A percentile compares a stretch with the other conserved stretches of the same genome.
Evolutionary conservation across 2,329 filamentous ascomycete genomes (phyloP).

Genomic region (Fusarium sp.): DNA sequence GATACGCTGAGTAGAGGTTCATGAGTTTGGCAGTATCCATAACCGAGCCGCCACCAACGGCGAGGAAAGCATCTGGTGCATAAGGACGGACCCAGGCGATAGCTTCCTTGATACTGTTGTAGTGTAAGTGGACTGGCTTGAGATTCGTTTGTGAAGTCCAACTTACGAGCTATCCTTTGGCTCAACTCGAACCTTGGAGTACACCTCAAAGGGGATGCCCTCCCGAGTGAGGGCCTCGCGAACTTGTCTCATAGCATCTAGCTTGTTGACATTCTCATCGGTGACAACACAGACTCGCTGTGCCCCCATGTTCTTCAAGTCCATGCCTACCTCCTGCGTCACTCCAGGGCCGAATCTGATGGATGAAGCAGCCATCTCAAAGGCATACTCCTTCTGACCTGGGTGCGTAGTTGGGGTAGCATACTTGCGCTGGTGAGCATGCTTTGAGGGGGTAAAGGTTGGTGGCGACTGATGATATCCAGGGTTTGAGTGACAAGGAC

Average conservation of each 20-base stretch:
- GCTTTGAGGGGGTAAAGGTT: slow-evolving; percentile 62
- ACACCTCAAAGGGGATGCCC: slow-evolving; percentile 84
- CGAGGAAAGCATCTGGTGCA: slow-evolving; percentile 87
- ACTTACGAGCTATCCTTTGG: slow-evolving; percentile 91
- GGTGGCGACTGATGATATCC: slow-evolving; percentile 75
- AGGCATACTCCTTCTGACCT: slow-evolving; percentile 91
- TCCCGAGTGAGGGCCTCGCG: slow-evolving; percentile 81
- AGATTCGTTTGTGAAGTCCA: not conserved
- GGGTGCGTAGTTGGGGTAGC: slow-evolving; percentile 76
- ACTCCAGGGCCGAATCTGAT: slow-evolving; percentile 94
- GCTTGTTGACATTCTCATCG: slow-evolving; percentile 80
- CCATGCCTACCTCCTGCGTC: slow-evolving; percentile 98
- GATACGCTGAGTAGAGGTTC: slow-evolving; percentile 94
- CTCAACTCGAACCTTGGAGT: slow-evolving; percentile 83
- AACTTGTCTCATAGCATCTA: slow-evolving; percentile 91
- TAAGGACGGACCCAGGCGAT: slow-evolving; percentile 88
- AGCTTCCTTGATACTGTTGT: slow-evolving; percentile 80
- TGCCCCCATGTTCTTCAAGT: slow-evolving; percentile 89
- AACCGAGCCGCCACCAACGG: slow-evolving; percentile 89
- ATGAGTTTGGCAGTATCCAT: slow-evolving; percentile 99
- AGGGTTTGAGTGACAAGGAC: slow-evolving; percentile 93
- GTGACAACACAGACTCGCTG: slow-evolving; percentile 93
- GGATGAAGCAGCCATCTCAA: slow-evolving; percentile 96
- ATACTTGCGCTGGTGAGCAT: slow-evolving; percentile 60
- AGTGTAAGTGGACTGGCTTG: slow-evolving; percentile 13